Evolutionary conservation across 2,329 filamentous ascomycete genomes (phyloP), one percentile per base, ranked within the genome.

Genomic region (Neonectria punicea): DNA sequence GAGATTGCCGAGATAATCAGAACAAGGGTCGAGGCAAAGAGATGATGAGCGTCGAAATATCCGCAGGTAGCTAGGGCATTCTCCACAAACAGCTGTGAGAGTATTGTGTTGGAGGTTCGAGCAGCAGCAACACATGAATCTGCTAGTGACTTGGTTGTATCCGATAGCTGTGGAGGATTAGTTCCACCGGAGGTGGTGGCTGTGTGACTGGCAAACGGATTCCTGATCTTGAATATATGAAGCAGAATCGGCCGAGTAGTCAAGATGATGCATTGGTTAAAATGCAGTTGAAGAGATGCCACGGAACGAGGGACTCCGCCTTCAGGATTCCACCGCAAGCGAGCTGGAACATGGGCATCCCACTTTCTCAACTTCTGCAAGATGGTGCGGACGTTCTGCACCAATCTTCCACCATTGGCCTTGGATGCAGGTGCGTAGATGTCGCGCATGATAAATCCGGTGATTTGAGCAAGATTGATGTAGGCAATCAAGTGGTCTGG

Each of bases 201-300:
- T 9, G 25, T 13, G 22, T 46, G 18, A 30, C 20, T 58, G 13
- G 54, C 22, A 32, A 67, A 67, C 9, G 65, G 65, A 39, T 67
- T 61, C 28, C 43, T 53, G 36, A 64, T 46, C 25, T 64, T 63
- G 11, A 67, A 51, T n/a, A 67, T 50, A 22, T 67, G 57, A 14
- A 67, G 65, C 28, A 67, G 36, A 11, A 67, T 63, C 13, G 65
- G 65, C 10, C 65, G 50, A 6, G 65, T 67, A 18, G 65, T 64
- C 36, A 67, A 39, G n/a, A 67, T 67, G 34, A 67, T 67, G 30
- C 65, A 67, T 20, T 67, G 65, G n/a, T 67, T 64, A 20, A 61
- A 67, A 36, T 64, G 61, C 30, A 67, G 51, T 20, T 67, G 65
- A 8, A 67, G 16, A 20, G 65, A 67, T 30, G 65, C 65, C 30